These are phyloP conservation scores for Irpex sp. DNA, from an alignment of 1,284 basidiomycete species.

Conservation along the genomic window DNA sequence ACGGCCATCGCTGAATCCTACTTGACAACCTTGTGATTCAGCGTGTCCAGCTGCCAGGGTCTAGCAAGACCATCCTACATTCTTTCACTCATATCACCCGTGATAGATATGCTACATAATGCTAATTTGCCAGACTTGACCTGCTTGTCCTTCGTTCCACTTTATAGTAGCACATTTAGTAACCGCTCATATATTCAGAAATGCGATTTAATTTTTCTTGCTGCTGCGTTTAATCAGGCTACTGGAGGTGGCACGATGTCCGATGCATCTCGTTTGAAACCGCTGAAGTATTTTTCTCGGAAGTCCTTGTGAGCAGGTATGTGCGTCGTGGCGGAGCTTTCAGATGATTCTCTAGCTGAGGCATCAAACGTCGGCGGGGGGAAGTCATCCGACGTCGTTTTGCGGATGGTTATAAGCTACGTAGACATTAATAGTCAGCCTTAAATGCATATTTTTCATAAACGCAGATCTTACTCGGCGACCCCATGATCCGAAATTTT, in stretches of 20 bases:
- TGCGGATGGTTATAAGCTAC: slow-evolving; percentile 91
- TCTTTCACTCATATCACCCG: not conserved
- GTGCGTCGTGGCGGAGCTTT: slow-evolving; percentile 33
- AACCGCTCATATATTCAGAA: too few species aligned
- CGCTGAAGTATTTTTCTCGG: slow-evolving; percentile 84
- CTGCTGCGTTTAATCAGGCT: not conserved
- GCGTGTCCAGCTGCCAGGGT: not conserved
- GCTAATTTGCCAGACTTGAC: too few species aligned
- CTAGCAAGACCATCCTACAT: not conserved
- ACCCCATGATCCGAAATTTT: slow-evolving; percentile 97
- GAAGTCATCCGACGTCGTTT: slow-evolving; percentile 60
- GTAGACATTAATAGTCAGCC: not conserved
- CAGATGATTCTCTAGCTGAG: slow-evolving; percentile 22
- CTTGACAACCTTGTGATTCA: not conserved
- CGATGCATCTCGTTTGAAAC: slow-evolving; percentile 55
- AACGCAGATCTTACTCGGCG: slow-evolving; percentile 69
- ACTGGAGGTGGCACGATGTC: not conserved
- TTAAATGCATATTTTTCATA: too few species aligned
- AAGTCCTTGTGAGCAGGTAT: slow-evolving; percentile 84
- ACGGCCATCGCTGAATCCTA: slow-evolving; percentile 16
- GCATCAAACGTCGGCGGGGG: slow-evolving; percentile 60
- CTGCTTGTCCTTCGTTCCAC: too few species aligned
- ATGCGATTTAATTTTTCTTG: not conserved
- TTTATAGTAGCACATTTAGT: too few species aligned
- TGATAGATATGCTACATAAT: too few species aligned